A percentile compares a stretch with the other conserved stretches of the same genome.
Conservation (phyloP, 345 rosid species). For the Populus simonii region DNA sequence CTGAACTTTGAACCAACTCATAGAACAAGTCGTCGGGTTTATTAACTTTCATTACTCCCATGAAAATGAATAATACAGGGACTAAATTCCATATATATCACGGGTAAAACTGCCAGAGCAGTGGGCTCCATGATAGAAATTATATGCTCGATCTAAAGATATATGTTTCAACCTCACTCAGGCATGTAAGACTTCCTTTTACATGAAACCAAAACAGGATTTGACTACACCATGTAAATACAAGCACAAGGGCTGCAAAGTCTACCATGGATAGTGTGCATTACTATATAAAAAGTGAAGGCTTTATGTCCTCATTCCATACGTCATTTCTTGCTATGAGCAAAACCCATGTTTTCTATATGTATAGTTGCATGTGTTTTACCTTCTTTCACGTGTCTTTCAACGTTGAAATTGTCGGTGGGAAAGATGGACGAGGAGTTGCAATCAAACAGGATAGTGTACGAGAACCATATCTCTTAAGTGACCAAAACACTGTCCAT, state of each 20-base stretch:
- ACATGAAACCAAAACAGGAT: conserved; percentile 2
- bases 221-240: conserved; percentile 1
- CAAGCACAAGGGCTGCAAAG: background rate
- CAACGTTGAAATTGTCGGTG: background rate
- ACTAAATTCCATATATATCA: no score
- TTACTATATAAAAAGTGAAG: no score
- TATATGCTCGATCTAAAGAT: background rate
- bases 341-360: no score
- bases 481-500: background rate
- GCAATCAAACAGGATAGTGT: background rate
- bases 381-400: background rate
- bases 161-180: background rate
- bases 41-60: background rate
- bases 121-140: conserved; percentile 10
- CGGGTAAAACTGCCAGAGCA: background rate
- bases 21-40: no score
- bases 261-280: background rate
- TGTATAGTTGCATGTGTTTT: background rate
- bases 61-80: no score
- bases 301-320: background rate
- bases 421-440: background rate
- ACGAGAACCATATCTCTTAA: no score
- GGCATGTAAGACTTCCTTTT: background rate
- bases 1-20: no score
- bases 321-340: background rate